Evolutionary conservation across 176 grass and related monocot species (phyloP), one percentile per base, ranked within the genome.

Genomic region (Avena atlantica): DNA sequence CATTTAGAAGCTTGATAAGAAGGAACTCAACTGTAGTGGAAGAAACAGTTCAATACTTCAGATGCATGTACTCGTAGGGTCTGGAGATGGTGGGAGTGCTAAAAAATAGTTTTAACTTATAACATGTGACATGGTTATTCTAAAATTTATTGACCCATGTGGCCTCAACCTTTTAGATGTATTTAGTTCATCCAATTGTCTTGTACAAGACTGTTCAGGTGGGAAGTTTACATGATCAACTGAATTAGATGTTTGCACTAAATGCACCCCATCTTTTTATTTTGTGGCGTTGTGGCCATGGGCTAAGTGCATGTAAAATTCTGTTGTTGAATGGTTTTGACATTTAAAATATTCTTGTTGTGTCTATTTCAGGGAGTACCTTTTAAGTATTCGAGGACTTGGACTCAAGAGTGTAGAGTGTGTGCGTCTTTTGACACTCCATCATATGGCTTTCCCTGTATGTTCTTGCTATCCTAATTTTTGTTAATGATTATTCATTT

Each of bases 331-430:
- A 79, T 65, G 51, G 23, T 83, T 42, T 70, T 81, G 61, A 80
- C 70, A 85, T 78, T 67, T 73, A 25, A 77, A 85, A 48, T 60
- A 81, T 82, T 81, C 64, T 52, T 72, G 2, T 83, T 55, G 51
- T 87, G 78, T 84, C 9, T 42, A 12, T 86, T 87, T 21, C 81
- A 98, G 93, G 88, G 96, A 95, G 42, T 98, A 88, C 81, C 96
- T 98, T 62, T 82, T 98, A 55, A 98, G 96, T 84, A 67, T 98
- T 86, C 86, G 86, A 83, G 96, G 96, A 47, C 92, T 98, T 81
- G 96, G 96, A 88, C 90, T 95, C 36, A 95, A 98, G 59, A 98
- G 96, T 77, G 90, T 91, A 9, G 93, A 98, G 88, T 98, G 96
- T 24, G 86, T 98, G 84, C 90, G 90, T 20, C 88, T 98, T 49